These are phyloP conservation scores for Talaromyces sp. DNA, from an alignment of 2,329 filamentous ascomycete species.

Conservation along the genomic window DNA sequence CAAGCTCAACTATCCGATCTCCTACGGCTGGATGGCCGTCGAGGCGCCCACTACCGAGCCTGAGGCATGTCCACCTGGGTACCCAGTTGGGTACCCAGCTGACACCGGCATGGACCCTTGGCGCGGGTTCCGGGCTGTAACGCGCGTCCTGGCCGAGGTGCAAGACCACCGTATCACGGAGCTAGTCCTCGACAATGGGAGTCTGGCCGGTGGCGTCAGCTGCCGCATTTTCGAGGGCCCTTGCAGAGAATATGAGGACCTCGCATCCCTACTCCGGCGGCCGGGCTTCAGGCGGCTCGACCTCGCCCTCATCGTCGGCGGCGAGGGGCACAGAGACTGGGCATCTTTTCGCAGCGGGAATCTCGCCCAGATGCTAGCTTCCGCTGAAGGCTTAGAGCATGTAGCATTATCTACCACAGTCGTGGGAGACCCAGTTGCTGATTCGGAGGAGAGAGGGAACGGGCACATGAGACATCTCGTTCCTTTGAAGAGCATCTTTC, in stretches of 20 bases:
- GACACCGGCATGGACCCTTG: conserved; percentile 12
- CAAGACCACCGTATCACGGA: conserved; percentile 26
- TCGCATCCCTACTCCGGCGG: conserved; percentile 17
- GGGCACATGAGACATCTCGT: conserved; percentile 1
- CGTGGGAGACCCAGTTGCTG: background rate
- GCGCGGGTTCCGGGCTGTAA: conserved; percentile 28
- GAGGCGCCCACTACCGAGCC: too few species aligned
- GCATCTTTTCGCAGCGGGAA: conserved; percentile 8
- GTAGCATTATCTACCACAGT: conserved; percentile 1
- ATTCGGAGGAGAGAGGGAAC: background rate
- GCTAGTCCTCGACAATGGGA: conserved; percentile 28
- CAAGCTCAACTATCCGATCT: conserved; percentile 37
- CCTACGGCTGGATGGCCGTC: conserved; percentile 31
- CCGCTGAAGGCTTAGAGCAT: background rate
- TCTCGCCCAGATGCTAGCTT: background rate
- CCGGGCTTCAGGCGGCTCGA: conserved; percentile 24
- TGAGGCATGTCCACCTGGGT: too few species aligned
- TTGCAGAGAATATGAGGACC: conserved; percentile 20
- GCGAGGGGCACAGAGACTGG: conserved; percentile 1
- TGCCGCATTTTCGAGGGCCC: conserved; percentile 24
- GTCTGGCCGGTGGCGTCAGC: conserved; percentile 26
- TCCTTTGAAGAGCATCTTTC: conserved; percentile 24
- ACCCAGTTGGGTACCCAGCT: too few species aligned
- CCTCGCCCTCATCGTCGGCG: conserved; percentile 18
- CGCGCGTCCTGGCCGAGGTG: conserved; percentile 19